phyloP scores from a whole-genome alignment of 2,329 filamentous ascomycete species.

The Cephalotrichum gorgonifer region DNA sequence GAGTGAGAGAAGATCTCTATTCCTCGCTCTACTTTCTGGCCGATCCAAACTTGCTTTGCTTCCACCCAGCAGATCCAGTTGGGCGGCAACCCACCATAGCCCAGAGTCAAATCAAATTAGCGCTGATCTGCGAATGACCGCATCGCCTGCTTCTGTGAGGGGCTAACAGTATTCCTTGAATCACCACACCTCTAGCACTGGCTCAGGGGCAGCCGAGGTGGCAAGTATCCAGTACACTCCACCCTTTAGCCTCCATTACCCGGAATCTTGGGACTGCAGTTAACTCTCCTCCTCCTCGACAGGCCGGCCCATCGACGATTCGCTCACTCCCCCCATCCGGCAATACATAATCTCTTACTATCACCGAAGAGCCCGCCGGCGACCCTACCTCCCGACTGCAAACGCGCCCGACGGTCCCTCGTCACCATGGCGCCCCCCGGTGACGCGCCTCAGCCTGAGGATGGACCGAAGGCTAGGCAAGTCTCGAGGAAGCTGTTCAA shows the following conservation, averaged over 20 bases:
- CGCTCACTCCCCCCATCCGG: too few species aligned
- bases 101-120: not conserved
- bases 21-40: too few species aligned
- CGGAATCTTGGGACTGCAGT: not conserved
- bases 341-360: too few species aligned
- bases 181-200: not conserved
- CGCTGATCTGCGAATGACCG: not conserved
- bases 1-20: too few species aligned
- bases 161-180: not conserved
- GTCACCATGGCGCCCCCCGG: conserved; percentile 1
- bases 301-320: not conserved
- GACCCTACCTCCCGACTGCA: not conserved
- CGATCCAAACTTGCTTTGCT: not conserved
- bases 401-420: not conserved
- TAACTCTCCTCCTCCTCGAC: not conserved
- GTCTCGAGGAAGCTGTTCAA: conserved; percentile 2
- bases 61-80: not conserved
- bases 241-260: not conserved
- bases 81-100: not conserved
- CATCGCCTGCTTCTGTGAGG: not conserved
- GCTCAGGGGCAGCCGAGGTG: not conserved
- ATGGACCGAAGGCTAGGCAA: not conserved
- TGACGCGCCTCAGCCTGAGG: not conserved
- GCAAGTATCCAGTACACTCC: not conserved
- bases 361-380: too few species aligned